Evolutionary conservation across 306 rosid species (phyloP), one percentile per base, ranked within the genome.

Genomic region (Gleditsia sinensis): DNA sequence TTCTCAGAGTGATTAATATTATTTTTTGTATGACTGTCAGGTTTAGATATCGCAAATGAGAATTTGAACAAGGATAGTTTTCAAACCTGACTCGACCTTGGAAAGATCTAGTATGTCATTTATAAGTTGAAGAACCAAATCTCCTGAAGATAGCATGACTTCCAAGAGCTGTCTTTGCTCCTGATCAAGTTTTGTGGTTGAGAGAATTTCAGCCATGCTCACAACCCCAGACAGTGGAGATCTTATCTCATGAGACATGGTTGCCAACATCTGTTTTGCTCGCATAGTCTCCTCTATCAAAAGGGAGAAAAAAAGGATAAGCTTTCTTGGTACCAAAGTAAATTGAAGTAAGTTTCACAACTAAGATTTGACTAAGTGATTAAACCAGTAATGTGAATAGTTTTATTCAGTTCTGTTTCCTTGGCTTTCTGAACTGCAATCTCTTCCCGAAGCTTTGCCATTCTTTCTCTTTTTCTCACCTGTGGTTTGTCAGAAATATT

Each of bases 91-190:
- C 84, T 95, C 99, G 43, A 95, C 99, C 87, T 95, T 95, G 63
- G 99, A 95, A 77, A 95, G 97, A 83, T 95, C 99, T 73, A 95
- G 97, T 83, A 95, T 92, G 85, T 95, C 98, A 69, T 95, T 95
- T 68, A 95, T 95, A 69, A 95, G 96, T 78, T 95, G 99, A 81
- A 95, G 97, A 60, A 95, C 98, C 76, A 95, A 90, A 86, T 95
- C 99, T 72, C 99, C 99, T 45, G 99, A 95, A 83, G 99, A 95
- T 20, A 88, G 55, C 98, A 95, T 95, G 77, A 92, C 98, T 45
- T 86, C 88, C 83, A 95, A 82, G n/a, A 90, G 90, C 63, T 95
- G 94, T 42, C 79, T 90, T 70, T 95, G 99, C 69, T 95, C 99
- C 2, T 55, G 80, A 57, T 95, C 99, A 36, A 92, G 98, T 85